Conservation (phyloP, 1,284 basidiomycete species). For the Testicularia cyperi region DNA sequence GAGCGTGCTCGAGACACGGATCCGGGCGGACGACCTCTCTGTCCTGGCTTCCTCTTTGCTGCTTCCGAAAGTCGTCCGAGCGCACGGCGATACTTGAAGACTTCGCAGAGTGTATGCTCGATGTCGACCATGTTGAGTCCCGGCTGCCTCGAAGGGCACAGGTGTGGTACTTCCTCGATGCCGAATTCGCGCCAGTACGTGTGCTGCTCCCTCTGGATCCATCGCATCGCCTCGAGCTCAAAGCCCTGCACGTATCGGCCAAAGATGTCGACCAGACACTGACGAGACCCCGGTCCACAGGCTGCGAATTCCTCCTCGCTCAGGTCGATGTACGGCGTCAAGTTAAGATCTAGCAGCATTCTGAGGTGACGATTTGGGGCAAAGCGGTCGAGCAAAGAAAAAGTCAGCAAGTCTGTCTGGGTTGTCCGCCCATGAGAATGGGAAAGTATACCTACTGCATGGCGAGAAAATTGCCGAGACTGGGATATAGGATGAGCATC, state of each 20-base stretch:
- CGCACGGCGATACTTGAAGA: conserved; percentile 70
- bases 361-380: neutral
- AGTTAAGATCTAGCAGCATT: conserved; percentile 63
- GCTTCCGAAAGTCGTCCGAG: no score
- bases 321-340: conserved; percentile 65
- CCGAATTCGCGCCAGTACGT: conserved; percentile 63
- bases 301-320: conserved; percentile 68
- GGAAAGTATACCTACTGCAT: conserved; percentile 61
- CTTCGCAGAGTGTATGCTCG: conserved; percentile 71
- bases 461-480: conserved; percentile 67
- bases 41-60: no score
- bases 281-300: conserved; percentile 67
- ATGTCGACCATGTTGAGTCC: conserved; percentile 65
- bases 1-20: no score
- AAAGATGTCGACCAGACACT: conserved; percentile 67
- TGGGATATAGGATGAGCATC: conserved; percentile 66
- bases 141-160: conserved; percentile 57
- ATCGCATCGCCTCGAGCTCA: conserved; percentile 66
- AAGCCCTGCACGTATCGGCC: conserved; percentile 61
- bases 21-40: no score
- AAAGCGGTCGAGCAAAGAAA: neutral
- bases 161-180: conserved; percentile 19
- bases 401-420: no score
- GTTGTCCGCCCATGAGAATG: no score
- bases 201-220: conserved; percentile 66